Evolutionary conservation across 2,329 filamentous ascomycete species (phyloP), one percentile per base, ranked within the genome.

Genomic region (Monosporascus sp.): DNA sequence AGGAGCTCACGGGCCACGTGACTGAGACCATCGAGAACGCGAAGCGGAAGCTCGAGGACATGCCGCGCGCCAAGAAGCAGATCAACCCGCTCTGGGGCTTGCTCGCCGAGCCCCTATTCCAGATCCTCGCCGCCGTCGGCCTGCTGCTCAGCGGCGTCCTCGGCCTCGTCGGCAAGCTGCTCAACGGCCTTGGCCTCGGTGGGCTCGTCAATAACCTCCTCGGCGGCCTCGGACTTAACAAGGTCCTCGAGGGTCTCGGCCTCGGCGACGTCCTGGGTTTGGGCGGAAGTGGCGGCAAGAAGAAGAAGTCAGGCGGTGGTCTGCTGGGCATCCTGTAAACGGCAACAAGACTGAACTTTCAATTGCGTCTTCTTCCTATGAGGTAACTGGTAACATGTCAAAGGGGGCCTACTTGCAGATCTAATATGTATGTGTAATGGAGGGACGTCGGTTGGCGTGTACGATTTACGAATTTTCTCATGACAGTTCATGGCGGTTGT

Each of bases 11-110:
- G 0, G 86, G 86, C 20, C 86, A 83, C 25, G 88, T 97, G 22
- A 86, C 88, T 47, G 84, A 86, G 63, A 90, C 87, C 24, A 93
- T 97, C 61, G 91, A 97, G 66, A 85, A 87, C 58, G 88, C 89
- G 25, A 94, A 92, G 83, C 89, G 87, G 75, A 89, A 89, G 77
- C 88, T 96, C 56, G 84, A 88, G 65, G 88, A 89, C 66, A 94
- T 96, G 89, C 91, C 92, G 6, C 88, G 95, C 61, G 92, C 90
- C 44, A 95, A 96, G 86, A 93, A 96, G 80, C 86, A 93, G 76
- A 80, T 96, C 55, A 96, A 93, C 75, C 91, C 92, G 11, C 83
- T 97, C 31, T 96, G 91, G 90, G 84, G 77, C 31, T 77, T 96
- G 48, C 76, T 94, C 15, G 84, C 84, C 37, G 90, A 96, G 77